Percentiles rank a stretch among this genome's conserved stretches.
These are phyloP conservation scores for Oryza brachyantha DNA, from an alignment of 176 grass and related monocot species.

Conservation along the genomic window DNA sequence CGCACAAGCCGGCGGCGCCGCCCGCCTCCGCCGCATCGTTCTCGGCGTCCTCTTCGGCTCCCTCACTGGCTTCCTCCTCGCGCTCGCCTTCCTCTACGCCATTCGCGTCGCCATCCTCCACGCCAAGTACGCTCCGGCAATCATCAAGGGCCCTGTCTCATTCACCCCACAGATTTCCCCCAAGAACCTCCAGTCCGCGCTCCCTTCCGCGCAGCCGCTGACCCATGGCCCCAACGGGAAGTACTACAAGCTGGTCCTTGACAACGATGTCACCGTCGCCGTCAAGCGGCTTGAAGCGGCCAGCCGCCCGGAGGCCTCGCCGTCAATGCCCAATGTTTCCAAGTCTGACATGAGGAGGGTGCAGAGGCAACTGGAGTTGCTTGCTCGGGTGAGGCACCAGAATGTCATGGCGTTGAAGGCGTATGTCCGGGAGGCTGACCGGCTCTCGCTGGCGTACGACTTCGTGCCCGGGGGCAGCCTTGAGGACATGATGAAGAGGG, in stretches of 20 bases:
- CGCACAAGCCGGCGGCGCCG: constrained; percentile 36
- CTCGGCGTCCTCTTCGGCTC: constrained; percentile 88
- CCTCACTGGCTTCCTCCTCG: constrained; percentile 66
- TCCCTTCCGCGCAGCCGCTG: constrained; percentile 49
- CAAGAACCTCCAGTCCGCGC: constrained; percentile 61
- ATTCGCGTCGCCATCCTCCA: constrained; percentile 70
- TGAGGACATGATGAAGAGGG: constrained; percentile 86
- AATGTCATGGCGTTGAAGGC: constrained; percentile 84
- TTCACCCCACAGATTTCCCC: constrained; percentile 86
- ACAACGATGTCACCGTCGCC: constrained; percentile 65
- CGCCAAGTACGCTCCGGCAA: constrained; percentile 54
- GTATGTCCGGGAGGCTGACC: constrained; percentile 66
- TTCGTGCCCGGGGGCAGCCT: constrained; percentile 69
- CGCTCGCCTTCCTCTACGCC: constrained; percentile 73
- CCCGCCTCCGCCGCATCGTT: constrained; percentile 60
- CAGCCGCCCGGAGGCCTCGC: constrained; percentile 28
- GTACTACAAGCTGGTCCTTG: constrained; percentile 76
- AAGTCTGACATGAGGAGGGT: constrained; percentile 83
- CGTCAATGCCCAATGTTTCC: constrained; percentile 30
- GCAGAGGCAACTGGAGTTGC: constrained; percentile 72
- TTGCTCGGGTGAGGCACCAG: constrained; percentile 65
- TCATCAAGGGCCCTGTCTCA: constrained; percentile 72
- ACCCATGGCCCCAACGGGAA: constrained; percentile 46
- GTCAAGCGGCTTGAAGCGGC: constrained; percentile 53
- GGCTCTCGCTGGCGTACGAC: constrained; percentile 73